Conservation (phyloP, 2,329 filamentous ascomycete species). For the Penicillium sp. region DNA sequence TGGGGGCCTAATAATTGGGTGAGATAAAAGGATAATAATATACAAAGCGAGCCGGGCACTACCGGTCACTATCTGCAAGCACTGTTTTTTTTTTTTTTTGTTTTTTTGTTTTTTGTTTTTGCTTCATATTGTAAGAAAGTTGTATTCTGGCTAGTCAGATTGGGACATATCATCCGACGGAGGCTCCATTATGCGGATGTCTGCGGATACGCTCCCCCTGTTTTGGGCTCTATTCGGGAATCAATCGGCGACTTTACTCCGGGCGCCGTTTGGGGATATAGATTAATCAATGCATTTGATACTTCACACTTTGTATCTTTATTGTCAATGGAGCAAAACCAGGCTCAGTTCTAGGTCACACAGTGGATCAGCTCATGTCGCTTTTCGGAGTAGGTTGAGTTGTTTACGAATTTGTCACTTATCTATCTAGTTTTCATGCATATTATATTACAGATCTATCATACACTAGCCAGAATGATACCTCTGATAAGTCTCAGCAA, state of each 20-base stretch:
- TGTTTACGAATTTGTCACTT: not conserved
- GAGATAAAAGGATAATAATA: not conserved
- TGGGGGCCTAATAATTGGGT: not conserved
- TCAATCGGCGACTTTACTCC: not conserved
- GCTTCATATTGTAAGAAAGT: not conserved
- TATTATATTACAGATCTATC: conserved; percentile 22
- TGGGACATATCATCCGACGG: not conserved
- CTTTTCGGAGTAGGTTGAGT: not conserved
- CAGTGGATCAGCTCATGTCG: not conserved
- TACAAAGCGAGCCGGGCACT: not conserved
- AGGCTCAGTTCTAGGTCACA: not conserved
- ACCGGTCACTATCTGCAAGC: not conserved
- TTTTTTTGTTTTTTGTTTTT: not conserved
- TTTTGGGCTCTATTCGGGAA: not conserved
- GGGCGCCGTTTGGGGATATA: not conserved
- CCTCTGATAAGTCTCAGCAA: conserved; percentile 36
- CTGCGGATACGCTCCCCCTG: not conserved
- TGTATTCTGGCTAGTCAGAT: conserved; percentile 5
- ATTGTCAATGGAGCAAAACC: not conserved
- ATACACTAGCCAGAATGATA: conserved; percentile 14
- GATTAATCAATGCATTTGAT: not conserved
- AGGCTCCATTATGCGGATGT: conserved; percentile 7
- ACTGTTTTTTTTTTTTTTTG: not conserved
- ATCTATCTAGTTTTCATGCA: not conserved
- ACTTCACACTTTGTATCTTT: not conserved